Evolutionary conservation across 768 basidiomycete genomes (phyloP), one percentile per base, ranked within the genome.

Genomic region (Naganishia antarctica): DNA sequence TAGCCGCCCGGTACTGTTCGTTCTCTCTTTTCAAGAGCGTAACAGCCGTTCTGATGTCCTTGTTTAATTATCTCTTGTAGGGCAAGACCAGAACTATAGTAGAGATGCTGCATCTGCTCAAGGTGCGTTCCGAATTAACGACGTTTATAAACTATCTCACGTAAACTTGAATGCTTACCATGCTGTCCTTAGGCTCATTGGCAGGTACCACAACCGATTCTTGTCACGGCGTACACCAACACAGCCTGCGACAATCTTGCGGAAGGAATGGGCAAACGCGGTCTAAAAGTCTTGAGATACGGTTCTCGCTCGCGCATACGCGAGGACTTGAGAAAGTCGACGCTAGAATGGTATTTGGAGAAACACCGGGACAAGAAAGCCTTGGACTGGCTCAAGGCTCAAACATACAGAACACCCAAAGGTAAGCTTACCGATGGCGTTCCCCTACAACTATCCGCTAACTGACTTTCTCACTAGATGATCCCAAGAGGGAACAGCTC

Each of bases 151-250:
- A n/a, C n/a, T n/a, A n/a, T n/a, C n/a, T n/a, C n/a, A n/a, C n/a
- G n/a, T n/a, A n/a, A n/a, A n/a, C n/a, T n/a, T n/a, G n/a, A n/a
- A n/a, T n/a, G n/a, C n/a, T n/a, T n/a, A n/a, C n/a, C n/a, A n/a
- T n/a, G 37, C 2, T 62, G 37, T 41, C 48, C 31, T 31, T 63
- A 90, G 86, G 74, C 78, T 3, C 84, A 90, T 71, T 97, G 92
- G 74, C 81, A 87, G 74, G 85, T 93, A 11, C 84, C 88, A 5
- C 84, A 88, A 37, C 91, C 91, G 1, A 80, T 94, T 43, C 83
- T 97, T 15, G 87, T 94, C n/a, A 90, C 89, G 75, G 92, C 92
- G 0, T 94, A 89, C 73, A 96, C 93, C 43, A 93, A 96, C 69
- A 89, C 85, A 21, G 91, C 93, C 0, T 90, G 93, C 21, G 91